Base-by-base conservation (phyloP, 1,139 yeast genomes). In the Eremothecium sinecaudum region DNA sequence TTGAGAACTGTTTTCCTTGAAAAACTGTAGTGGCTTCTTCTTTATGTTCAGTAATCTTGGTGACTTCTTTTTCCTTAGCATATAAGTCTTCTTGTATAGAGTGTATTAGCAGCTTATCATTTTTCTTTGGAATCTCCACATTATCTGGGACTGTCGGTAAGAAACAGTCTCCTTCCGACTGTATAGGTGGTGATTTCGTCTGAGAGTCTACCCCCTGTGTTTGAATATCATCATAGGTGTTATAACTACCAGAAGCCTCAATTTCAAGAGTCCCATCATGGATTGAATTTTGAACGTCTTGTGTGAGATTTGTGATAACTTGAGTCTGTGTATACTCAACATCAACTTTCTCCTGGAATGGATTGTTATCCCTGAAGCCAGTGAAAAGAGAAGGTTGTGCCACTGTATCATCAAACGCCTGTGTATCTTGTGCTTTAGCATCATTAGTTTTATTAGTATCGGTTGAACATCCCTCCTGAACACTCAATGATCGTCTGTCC, bases 21-120 rank as follows among this genome's bases (percentile, higher is more conserved):
- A n/a, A 9, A 18, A 16, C 25, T 4, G 11, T 11, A 18, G 11
- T n/a, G 4, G 25, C 4, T 21, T 14, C 6, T 9, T 17, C 13
- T 12, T 11, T 22, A 16, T 16, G 14, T n/a, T 33, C 22, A 18
- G 36, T 32, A 13, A 24, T 18, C 5, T 5, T 32, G 8, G 34
- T 28, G 13, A 9, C 17, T 16, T 22, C 27, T 12, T 33, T 21
- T 11, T 28, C 33, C 14, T 38, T 39, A 9, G 37, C 35, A 8
- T 36, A 40, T 10, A 46, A 20, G 30, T 45, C 42, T 18, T 34
- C 38, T 26, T 42, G 43, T 13, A 51, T 35, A 16, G 43, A 40
- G 24, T 39, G 43, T 2, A 24, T 24, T 11, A 11, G 16, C 16
- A 24, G 16, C 13, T 24, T n/a, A 4, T 24, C 16, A n/a, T n/a